Evolutionary conservation across 345 rosid species (phyloP).

Genomic region (Ricinus communis): DNA sequence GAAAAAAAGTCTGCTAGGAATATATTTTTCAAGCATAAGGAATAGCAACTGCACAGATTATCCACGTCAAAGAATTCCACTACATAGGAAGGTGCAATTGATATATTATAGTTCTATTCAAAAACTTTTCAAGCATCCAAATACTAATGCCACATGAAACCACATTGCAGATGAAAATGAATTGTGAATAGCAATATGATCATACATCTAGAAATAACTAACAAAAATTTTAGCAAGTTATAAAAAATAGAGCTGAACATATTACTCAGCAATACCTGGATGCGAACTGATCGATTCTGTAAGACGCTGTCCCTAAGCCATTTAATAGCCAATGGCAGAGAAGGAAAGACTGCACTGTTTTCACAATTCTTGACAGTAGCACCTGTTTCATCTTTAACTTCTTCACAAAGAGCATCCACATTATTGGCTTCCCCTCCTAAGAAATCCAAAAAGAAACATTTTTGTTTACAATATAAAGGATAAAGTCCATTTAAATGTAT

Average conservation of each 20-base stretch:
- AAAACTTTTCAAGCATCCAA: background rate
- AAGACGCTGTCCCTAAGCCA: slow-evolving; percentile 79
- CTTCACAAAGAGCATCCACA: slow-evolving; percentile 45
- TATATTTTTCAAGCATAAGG: too few species aligned
- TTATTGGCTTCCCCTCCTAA: slow-evolving; percentile 48
- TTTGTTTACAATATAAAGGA: slow-evolving; percentile 5
- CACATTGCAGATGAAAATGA: background rate
- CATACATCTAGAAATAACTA: background rate
- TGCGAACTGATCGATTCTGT: slow-evolving; percentile 53
- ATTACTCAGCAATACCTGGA: slow-evolving; percentile 55
- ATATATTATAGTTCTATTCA: background rate
- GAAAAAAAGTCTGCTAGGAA: background rate
- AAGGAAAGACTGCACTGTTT: slow-evolving; percentile 73
- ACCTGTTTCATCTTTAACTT: slow-evolving; percentile 45
- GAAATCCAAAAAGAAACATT: background rate
- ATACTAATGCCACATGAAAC: background rate
- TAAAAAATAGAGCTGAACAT: background rate
- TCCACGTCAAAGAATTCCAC: background rate
- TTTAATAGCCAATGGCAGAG: slow-evolving; percentile 81
- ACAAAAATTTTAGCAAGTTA: background rate
- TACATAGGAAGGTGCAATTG: background rate
- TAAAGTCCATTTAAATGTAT: background rate
- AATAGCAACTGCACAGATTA: background rate
- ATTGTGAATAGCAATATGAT: background rate
- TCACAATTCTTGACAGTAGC: slow-evolving; percentile 41